A percentile compares a stretch with the other conserved stretches of the same genome.
phyloP scores from a whole-genome alignment of 805 yeast species.

The Yamadazyma laniorum region DNA sequence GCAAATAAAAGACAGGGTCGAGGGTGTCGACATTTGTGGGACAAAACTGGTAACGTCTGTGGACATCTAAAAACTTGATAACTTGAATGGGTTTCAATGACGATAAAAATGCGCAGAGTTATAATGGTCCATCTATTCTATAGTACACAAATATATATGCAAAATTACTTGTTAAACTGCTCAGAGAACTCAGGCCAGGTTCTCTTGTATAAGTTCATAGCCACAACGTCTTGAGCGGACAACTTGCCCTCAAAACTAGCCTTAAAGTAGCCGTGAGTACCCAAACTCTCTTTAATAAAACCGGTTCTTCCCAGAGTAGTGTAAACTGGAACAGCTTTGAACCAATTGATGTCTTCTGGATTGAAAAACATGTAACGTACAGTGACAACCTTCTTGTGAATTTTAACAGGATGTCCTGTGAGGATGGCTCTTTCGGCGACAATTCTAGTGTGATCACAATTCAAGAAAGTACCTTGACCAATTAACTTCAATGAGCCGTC shows the following conservation, averaged over 20 bases:
- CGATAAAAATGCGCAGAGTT: too few species aligned
- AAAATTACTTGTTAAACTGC: slow-evolving; percentile 2
- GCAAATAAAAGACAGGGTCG: slow-evolving; percentile 32
- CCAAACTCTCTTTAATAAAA: slow-evolving; percentile 89
- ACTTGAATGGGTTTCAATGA: too few species aligned
- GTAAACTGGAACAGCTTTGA: slow-evolving; percentile 87
- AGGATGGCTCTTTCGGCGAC: slow-evolving; percentile 84
- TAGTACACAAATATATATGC: slow-evolving; percentile 4
- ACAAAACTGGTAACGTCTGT: slow-evolving; percentile 9
- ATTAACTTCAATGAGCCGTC: slow-evolving; percentile 62
- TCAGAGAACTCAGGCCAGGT: slow-evolving; percentile 73
- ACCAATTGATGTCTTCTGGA: slow-evolving; percentile 82
- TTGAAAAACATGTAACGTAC: slow-evolving; percentile 97
- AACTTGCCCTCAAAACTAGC: slow-evolving; percentile 91
- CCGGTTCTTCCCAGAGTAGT: slow-evolving; percentile 94
- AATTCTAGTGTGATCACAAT: slow-evolving; percentile 80
- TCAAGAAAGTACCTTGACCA: slow-evolving; percentile 88
- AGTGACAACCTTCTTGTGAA: slow-evolving; percentile 89
- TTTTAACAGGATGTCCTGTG: slow-evolving; percentile 94
- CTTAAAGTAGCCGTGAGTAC: slow-evolving; percentile 98
- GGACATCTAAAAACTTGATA: too few species aligned
- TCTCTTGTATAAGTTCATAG: slow-evolving; percentile 90
- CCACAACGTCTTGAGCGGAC: slow-evolving; percentile 88
- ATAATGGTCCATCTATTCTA: too few species aligned
- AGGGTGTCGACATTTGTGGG: slow-evolving; percentile 25